phyloP scores from a whole-genome alignment of 2,329 filamentous ascomycete species.

The Nannizziopsis arthrosporioides region DNA sequence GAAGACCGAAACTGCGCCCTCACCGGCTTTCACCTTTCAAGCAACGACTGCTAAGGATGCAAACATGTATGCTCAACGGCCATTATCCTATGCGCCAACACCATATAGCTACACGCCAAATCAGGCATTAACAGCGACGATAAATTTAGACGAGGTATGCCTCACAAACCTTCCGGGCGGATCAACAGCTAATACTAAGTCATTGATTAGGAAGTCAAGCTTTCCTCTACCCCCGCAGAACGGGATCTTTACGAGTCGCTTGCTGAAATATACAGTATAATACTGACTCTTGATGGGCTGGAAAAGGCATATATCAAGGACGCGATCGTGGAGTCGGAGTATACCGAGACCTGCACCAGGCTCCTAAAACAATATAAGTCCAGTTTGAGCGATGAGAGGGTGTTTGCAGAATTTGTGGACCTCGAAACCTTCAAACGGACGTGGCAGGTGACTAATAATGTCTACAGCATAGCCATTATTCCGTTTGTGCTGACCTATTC shows the following conservation, averaged over 20 bases:
- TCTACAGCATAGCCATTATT: background rate
- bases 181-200: slow-evolving; percentile 10
- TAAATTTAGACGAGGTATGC: slow-evolving; percentile 79
- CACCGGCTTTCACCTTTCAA: no score
- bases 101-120: slow-evolving; percentile 87
- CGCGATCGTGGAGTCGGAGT: slow-evolving; percentile 79
- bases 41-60: no score
- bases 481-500: slow-evolving; percentile 4
- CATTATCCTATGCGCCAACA: slow-evolving; percentile 73
- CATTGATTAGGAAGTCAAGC: slow-evolving; percentile 66
- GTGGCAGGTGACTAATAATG: slow-evolving; percentile 62
- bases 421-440: slow-evolving; percentile 81
- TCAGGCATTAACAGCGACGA: slow-evolving; percentile 68
- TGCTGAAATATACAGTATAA: slow-evolving; percentile 94
- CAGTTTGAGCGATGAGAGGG: slow-evolving; percentile 77
- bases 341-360: slow-evolving; percentile 90
- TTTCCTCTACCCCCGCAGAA: slow-evolving; percentile 74
- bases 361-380: slow-evolving; percentile 95
- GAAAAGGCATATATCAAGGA: slow-evolving; percentile 97
- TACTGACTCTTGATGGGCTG: slow-evolving; percentile 85
- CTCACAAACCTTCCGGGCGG: slow-evolving; percentile 8
- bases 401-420: slow-evolving; percentile 77
- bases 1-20: background rate
- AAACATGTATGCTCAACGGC: slow-evolving; percentile 38
- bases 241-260: slow-evolving; percentile 91